phyloP scores from a whole-genome alignment of 177 flowering plant species.

The Tripterygium wilfordii region DNA sequence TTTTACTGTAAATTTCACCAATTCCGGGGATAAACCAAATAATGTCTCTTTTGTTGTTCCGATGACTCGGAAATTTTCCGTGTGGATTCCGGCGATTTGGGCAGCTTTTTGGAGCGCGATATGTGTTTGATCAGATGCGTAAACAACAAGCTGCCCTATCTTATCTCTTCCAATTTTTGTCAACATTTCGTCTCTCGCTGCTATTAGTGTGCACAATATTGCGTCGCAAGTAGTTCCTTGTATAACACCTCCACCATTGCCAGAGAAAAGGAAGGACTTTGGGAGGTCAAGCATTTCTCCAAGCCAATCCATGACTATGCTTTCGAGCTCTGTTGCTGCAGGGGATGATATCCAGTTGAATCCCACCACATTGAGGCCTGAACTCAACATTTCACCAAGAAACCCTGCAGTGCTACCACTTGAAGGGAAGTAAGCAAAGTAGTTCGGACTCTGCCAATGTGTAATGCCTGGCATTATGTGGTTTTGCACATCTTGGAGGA shows the following conservation, averaged over 20 bases:
- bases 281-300: constrained; percentile 46
- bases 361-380: constrained; percentile 41
- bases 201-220: constrained; percentile 41
- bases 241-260: constrained; percentile 64
- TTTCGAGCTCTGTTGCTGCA: constrained; percentile 51
- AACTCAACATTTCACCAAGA: constrained; percentile 41
- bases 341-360: constrained; percentile 57
- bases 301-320: constrained; percentile 45
- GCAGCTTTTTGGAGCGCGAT: constrained; percentile 51
- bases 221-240: constrained; percentile 72
- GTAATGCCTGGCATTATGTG: constrained; percentile 51
- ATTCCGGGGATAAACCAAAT: constrained; percentile 23
- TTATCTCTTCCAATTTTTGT: constrained; percentile 26
- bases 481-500: constrained; percentile 34
- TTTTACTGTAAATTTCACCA: constrained; percentile 13
- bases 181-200: constrained; percentile 46
- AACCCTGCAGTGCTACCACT: constrained; percentile 28
- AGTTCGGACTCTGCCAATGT: constrained; percentile 63
- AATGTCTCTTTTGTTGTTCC: constrained; percentile 18
- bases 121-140: constrained; percentile 73
- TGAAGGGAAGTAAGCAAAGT: constrained; percentile 36
- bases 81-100: constrained; percentile 49
- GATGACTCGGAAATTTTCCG: constrained; percentile 42
- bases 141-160: constrained; percentile 26
- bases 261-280: constrained; percentile 31